Percentiles rank a stretch among this genome's conserved stretches.
phyloP scores from a whole-genome alignment of 176 grass and related monocot species.

The Rhynchospora breviuscula region DNA sequence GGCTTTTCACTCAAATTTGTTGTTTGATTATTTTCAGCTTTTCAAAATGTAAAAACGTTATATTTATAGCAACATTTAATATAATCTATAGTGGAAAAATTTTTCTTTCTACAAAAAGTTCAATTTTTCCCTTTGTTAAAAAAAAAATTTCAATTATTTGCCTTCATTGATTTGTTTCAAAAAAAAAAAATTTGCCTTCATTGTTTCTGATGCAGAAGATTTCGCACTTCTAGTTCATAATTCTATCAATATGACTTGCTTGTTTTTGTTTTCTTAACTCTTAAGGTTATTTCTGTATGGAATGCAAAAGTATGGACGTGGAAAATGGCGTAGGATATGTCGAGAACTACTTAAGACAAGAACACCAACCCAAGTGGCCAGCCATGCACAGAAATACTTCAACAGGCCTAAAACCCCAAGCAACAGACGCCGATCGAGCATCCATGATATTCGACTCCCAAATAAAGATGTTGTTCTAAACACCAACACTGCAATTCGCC shows the following conservation, averaged over 20 bases:
- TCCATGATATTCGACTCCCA: conserved; percentile 27
- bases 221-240: neutral
- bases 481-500: neutral
- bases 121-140: neutral
- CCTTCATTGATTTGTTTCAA: neutral
- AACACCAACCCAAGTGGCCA: conserved; percentile 37
- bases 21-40: neutral
- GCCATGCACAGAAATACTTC: conserved; percentile 50
- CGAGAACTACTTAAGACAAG: conserved; percentile 30
- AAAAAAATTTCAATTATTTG: neutral
- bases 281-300: conserved; percentile 38
- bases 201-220: neutral
- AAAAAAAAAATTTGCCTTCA: no score
- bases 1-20: neutral
- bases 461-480: neutral
- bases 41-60: neutral
- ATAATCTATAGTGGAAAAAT: neutral
- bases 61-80: neutral
- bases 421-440: conserved; percentile 17
- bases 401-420: neutral
- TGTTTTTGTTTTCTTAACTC: conserved; percentile 17
- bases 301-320: conserved; percentile 27
- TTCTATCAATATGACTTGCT: neutral
- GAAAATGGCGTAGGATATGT: conserved; percentile 33
- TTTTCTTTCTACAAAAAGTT: neutral